phyloP scores from a whole-genome alignment of 495 filamentous ascomycete species.

The Penicillium crystallinum region DNA sequence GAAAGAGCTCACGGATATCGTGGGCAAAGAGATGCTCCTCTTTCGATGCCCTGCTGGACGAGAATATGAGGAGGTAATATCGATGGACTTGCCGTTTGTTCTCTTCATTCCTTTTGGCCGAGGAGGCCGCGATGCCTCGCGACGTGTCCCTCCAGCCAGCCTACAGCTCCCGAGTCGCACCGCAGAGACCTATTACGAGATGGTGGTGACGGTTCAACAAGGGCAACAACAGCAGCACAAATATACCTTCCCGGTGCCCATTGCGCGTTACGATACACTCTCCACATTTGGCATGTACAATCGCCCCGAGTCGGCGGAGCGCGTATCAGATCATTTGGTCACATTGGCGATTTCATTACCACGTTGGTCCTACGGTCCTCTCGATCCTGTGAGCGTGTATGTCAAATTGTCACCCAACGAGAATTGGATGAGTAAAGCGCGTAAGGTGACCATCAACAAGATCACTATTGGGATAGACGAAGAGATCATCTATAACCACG shows the following conservation, averaged over 20 bases:
- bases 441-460: conserved; percentile 87
- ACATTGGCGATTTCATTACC: conserved; percentile 87
- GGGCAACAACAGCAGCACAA: conserved; percentile 79
- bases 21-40: conserved; percentile 91
- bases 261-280: conserved; percentile 88
- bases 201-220: conserved; percentile 94
- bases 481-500: conserved; percentile 94
- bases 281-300: conserved; percentile 99
- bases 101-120: conserved; percentile 94
- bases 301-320: conserved; percentile 80
- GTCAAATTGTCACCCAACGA: conserved; percentile 89
- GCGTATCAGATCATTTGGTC: conserved; percentile 83
- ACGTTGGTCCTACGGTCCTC: conserved; percentile 92
- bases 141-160: conserved; percentile 87
- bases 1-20: conserved; percentile 84
- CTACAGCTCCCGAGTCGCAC: conserved; percentile 85
- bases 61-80: conserved; percentile 80
- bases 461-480: conserved; percentile 94
- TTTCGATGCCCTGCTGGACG: conserved; percentile 79
- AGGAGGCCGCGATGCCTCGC: conserved; percentile 78
- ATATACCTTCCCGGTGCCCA: conserved; percentile 85
- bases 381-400: conserved; percentile 93
- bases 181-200: conserved; percentile 93
- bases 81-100: conserved; percentile 97
- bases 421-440: conserved; percentile 84